Base-by-base conservation (phyloP, 495 filamentous ascomycete genomes). In the Oleoguttula mirabilis region DNA sequence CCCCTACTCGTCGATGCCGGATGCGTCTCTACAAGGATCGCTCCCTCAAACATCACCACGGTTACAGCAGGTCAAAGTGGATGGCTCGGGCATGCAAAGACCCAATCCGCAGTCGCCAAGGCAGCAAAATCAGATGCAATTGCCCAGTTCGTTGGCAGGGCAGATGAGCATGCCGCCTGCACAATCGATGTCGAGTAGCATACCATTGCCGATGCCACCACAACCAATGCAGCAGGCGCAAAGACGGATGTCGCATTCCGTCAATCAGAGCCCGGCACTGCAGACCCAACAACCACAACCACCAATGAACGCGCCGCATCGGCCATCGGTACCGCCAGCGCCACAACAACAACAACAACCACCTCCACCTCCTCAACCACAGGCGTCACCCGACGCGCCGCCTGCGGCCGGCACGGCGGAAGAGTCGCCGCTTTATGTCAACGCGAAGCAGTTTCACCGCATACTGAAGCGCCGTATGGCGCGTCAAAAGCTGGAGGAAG, bases 381-480 rank as follows among this genome's bases (percentile, higher is more conserved):
- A 83, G 34, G 74, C 82, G 39, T 92, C 86, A 21, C 16, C 32
- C 1, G 84, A 86, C 1, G 90, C 94, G 52, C 73, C 90, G 58
- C 74, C 80, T 1, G 69, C 80, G 3, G 76, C 80, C 2, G 59
- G 52, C 11, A 65, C 64, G 21, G 81, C 81, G 11, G 90, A 96
- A 61, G 90, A 98, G 60, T 87, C 90, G 4, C 90, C 90, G 0
- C 68, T 98, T 6, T 98, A 96, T 51, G 90, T 98, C 55, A 98
- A 98, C 55, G 90, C 90, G 2, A 98, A 98, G 61, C 90, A 98
- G 57, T 98, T 98, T 54, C 90, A 98, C 59, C 81, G 90, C 8
- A 98, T 98, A 42, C 62, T 98, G 36, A 98, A 98, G 65, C 72
- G 90, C 31, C 72, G 90, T 24, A 84, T 96, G 48, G 90, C 90